Evolutionary conservation across 768 basidiomycete genomes (phyloP).

Genomic region (Auricularia sp.): DNA sequence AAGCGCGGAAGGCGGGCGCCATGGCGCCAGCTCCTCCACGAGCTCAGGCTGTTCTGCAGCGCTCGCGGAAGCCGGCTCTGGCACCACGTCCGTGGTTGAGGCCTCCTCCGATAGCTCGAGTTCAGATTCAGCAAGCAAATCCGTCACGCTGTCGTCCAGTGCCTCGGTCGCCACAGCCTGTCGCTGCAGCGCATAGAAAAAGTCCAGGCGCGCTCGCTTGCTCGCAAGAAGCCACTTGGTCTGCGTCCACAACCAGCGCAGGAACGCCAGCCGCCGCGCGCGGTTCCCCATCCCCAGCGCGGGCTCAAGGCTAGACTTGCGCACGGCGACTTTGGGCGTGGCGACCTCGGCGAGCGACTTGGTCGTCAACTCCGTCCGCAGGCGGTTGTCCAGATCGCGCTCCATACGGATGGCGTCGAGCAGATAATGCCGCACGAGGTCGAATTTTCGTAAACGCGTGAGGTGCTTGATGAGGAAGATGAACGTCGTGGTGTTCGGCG

Average conservation of each 20-base stretch:
- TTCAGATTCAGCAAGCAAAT: too few relatives aligned
- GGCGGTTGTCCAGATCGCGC: slow-evolving; percentile 38
- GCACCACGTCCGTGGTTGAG: too few relatives aligned
- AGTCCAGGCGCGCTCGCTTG: background rate
- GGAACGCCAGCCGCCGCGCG: slow-evolving; percentile 45
- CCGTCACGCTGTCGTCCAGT: background rate
- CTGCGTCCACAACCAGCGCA: slow-evolving; percentile 50
- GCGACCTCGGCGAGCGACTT: slow-evolving; percentile 25
- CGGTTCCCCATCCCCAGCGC: slow-evolving; percentile 51
- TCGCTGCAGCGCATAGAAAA: background rate
- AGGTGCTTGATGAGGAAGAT: slow-evolving; percentile 37
- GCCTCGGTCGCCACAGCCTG: background rate
- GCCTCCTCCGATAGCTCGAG: too few relatives aligned
- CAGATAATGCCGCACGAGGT: slow-evolving; percentile 15
- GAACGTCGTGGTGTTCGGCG: slow-evolving; percentile 45
- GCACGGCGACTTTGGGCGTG: slow-evolving; percentile 47
- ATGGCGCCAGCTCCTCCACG: background rate
- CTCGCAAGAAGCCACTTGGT: slow-evolving; percentile 17
- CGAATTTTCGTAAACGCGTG: slow-evolving; percentile 15
- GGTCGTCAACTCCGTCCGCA: slow-evolving; percentile 20
- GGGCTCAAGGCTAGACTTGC: slow-evolving; percentile 45
- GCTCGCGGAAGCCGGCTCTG: too few relatives aligned
- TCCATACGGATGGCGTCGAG: slow-evolving; percentile 57
- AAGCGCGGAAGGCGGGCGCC: background rate
- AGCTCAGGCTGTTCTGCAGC: too few relatives aligned